Evolutionary conservation across 257 asterid species (phyloP).

Genomic region (Catharanthus roseus): DNA sequence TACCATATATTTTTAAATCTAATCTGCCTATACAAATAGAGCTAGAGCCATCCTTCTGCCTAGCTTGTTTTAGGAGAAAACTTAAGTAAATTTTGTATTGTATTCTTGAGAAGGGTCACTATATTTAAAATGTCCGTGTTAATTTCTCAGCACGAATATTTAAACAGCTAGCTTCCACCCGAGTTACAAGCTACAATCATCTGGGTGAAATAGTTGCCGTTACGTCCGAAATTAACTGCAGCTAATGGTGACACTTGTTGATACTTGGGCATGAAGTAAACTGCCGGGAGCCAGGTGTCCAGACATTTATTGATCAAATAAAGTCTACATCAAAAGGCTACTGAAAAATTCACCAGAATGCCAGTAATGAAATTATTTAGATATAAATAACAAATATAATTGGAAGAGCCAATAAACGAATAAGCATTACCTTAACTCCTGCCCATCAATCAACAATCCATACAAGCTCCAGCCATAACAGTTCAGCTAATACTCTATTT

Average conservation of each 20-base stretch:
- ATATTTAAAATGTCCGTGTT: not conserved
- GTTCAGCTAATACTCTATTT: constrained; percentile 66
- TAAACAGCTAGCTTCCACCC: not conserved
- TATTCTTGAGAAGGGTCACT: not conserved
- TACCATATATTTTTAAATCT: not conserved
- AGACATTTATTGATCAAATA: not conserved
- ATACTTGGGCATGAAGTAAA: not conserved
- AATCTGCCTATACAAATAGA: not conserved
- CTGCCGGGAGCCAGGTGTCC: not conserved
- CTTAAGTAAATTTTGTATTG: not conserved
- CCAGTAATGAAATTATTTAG: not conserved
- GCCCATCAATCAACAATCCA: constrained; percentile 99
- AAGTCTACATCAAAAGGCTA: not conserved
- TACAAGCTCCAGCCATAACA: constrained; percentile 91
- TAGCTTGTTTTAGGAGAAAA: not conserved
- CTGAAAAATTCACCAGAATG: not conserved
- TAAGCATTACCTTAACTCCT: constrained; percentile 61
- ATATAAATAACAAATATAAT: not conserved
- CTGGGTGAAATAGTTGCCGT: not conserved
- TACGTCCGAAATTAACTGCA: too few species aligned
- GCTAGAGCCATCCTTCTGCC: not conserved
- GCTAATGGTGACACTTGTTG: not conserved
- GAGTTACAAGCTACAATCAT: not conserved
- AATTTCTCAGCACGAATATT: not conserved
- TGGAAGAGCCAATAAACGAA: not conserved